Percentiles rank a stretch among this genome's conserved stretches.
Conservation (phyloP, 1,139 yeast species). For the Lodderomyces theae region DNA sequence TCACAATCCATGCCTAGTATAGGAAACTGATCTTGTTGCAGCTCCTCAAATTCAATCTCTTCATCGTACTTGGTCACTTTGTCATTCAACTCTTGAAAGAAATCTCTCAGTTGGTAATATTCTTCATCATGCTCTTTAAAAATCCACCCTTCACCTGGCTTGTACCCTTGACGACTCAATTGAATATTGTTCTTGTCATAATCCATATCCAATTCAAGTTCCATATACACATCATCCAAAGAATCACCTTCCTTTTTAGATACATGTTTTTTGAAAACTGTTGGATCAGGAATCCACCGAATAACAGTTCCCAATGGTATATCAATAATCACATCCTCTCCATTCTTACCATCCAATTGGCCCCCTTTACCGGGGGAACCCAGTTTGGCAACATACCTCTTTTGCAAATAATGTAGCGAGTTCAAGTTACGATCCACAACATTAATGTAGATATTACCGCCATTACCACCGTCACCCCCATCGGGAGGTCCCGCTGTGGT, state of each 20-base stretch:
- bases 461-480: slow-evolving; percentile 97
- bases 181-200: slow-evolving; percentile 38
- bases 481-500: slow-evolving; percentile 90
- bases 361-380: slow-evolving; percentile 72
- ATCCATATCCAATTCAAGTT: slow-evolving; percentile 20
- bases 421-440: slow-evolving; percentile 65
- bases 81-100: slow-evolving; percentile 60
- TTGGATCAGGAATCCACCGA: slow-evolving; percentile 82
- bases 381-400: slow-evolving; percentile 65
- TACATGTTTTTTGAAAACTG: slow-evolving; percentile 37
- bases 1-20: slow-evolving; percentile 73
- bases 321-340: slow-evolving; percentile 72
- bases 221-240: slow-evolving; percentile 28
- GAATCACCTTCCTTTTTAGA: slow-evolving; percentile 24
- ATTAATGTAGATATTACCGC: slow-evolving; percentile 82
- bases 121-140: slow-evolving; percentile 74
- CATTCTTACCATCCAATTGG: slow-evolving; percentile 82
- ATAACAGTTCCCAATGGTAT: slow-evolving; percentile 92
- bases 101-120: slow-evolving; percentile 62
- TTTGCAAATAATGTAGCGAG: slow-evolving; percentile 66
- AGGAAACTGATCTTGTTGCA: slow-evolving; percentile 68
- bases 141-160: slow-evolving; percentile 82
- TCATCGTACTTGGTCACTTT: slow-evolving; percentile 65
- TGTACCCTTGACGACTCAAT: slow-evolving; percentile 52
- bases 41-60: slow-evolving; percentile 59